Evolutionary conservation across 139 green algal species (phyloP), one percentile per base, ranked within the genome.

Genomic region (Marvania coccoides): DNA sequence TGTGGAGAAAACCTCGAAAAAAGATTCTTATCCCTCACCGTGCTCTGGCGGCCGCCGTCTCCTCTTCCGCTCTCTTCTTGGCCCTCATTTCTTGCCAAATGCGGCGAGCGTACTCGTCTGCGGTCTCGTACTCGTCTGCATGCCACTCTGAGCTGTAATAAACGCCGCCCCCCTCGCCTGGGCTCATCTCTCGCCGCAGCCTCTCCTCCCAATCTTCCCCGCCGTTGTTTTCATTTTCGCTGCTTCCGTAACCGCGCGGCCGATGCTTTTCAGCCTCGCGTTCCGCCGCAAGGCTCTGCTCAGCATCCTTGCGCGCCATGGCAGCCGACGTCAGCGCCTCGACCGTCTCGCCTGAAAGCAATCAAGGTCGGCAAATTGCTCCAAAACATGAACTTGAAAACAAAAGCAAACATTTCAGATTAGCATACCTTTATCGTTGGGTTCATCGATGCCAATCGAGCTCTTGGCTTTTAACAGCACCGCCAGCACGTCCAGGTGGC

Each of bases 31-130:
- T n/a, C n/a, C n/a, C n/a, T n/a, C n/a, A n/a, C n/a, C n/a, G n/a
- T n/a, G n/a, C n/a, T n/a, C n/a, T n/a, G n/a, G n/a, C 38, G 38
- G 38, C 38, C 8, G 36, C 58, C 7, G 7, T 54, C 6, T 47
- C 6, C 47, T 38, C 58, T 39, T 54, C 15, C n/a, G 23, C 37
- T 13, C 30, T 55, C 51, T 29, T 47, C 42, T 19, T 19, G 42
- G 65, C 58, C 65, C 70, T 46, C 79, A 85, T 85, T 26, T 84
- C 75, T 45, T 73, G 51, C 79, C 78, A 85, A 4, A 85, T 65
- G 40, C 78, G 72, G 14, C 66, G 60, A 5, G 78, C 78, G 58
- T 75, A 85, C 24, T 63, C 71, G 26, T 85, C 75, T 23, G 69
- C 45, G 4, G 69, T 75, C 24, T 79, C 75, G 34, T 71, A 74